phyloP scores from a whole-genome alignment of 2,329 filamentous ascomycete species.

The Scedosporium boydii region DNA sequence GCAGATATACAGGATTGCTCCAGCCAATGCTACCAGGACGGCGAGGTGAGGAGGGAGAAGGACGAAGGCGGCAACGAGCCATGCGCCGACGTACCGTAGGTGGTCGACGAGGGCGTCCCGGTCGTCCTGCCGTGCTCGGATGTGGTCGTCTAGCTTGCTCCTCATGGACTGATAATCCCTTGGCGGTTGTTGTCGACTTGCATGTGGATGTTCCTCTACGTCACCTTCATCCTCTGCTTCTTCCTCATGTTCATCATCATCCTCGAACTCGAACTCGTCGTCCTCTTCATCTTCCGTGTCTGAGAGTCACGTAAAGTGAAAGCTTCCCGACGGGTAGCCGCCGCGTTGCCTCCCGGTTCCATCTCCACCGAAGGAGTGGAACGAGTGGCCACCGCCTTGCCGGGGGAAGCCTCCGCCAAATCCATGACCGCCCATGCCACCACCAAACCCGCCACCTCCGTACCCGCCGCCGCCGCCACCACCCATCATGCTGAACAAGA shows the following conservation, averaged over 20 bases:
- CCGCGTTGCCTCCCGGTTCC: conserved; percentile 28
- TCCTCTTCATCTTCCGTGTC: conserved; percentile 24
- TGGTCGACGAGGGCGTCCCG: conserved; percentile 28
- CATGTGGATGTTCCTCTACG: conserved; percentile 14
- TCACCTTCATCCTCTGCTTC: conserved; percentile 18
- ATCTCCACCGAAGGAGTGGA: conserved; percentile 36
- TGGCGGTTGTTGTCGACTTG: neutral
- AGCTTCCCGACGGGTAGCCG: conserved; percentile 41
- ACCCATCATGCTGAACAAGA: conserved; percentile 79
- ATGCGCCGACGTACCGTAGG: conserved; percentile 32
- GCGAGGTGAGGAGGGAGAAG: conserved; percentile 36
- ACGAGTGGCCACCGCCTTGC: conserved; percentile 20
- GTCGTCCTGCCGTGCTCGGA: conserved; percentile 17
- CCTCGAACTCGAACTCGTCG: conserved; percentile 18
- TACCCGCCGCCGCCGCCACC: conserved; percentile 40
- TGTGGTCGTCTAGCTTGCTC: conserved; percentile 12
- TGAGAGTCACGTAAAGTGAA: conserved; percentile 37
- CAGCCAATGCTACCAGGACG: conserved; percentile 22
- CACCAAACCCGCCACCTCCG: conserved; percentile 33
- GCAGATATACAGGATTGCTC: conserved; percentile 31
- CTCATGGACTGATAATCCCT: neutral
- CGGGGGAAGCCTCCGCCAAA: conserved; percentile 33
- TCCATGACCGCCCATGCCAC: conserved; percentile 21
- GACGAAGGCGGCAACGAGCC: conserved; percentile 32
- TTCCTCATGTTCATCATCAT: conserved; percentile 21